Percentiles rank a stretch among this genome's conserved stretches.
phyloP scores from a whole-genome alignment of 495 filamentous ascomycete genomes.

The Cladorrhinum samala region DNA sequence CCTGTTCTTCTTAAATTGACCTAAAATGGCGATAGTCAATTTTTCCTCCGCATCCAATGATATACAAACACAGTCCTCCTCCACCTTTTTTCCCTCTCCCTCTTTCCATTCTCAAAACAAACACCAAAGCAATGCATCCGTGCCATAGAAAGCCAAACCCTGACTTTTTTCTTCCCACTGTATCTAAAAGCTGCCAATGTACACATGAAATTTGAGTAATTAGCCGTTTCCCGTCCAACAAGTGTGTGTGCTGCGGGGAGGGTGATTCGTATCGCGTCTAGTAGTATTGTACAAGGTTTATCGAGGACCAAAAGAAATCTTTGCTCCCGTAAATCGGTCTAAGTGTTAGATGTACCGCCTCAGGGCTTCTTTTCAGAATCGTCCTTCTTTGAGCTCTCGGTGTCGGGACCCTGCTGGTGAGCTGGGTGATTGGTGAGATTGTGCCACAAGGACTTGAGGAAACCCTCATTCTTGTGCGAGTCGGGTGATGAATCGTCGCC shows the following conservation, averaged over 20 bases:
- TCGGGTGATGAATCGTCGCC: constrained; percentile 20
- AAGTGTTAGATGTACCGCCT: constrained; percentile 16
- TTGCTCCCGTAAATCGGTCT: too few species aligned
- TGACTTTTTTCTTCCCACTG: too few species aligned
- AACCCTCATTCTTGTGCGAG: constrained; percentile 67
- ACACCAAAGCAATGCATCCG: background rate
- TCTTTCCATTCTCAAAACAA: background rate
- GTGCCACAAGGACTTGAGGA: constrained; percentile 86
- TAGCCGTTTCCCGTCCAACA: too few species aligned
- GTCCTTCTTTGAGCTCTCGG: constrained; percentile 26
- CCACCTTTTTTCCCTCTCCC: background rate
- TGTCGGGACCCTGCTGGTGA: constrained; percentile 33
- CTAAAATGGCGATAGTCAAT: background rate
- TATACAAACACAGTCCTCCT: background rate
- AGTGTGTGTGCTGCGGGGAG: too few species aligned
- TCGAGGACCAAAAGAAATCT: too few species aligned
- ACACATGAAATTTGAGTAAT: too few species aligned
- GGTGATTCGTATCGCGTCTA: too few species aligned
- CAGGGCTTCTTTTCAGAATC: constrained; percentile 22
- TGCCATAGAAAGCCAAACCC: too few species aligned
- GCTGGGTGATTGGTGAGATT: constrained; percentile 71
- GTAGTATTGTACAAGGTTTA: too few species aligned
- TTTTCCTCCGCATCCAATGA: background rate
- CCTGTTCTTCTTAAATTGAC: background rate
- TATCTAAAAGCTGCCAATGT: too few species aligned